Evolutionary conservation across 2,329 filamentous ascomycete genomes (phyloP), one percentile per base, ranked within the genome.

Genomic region (Fusarium torreyae): DNA sequence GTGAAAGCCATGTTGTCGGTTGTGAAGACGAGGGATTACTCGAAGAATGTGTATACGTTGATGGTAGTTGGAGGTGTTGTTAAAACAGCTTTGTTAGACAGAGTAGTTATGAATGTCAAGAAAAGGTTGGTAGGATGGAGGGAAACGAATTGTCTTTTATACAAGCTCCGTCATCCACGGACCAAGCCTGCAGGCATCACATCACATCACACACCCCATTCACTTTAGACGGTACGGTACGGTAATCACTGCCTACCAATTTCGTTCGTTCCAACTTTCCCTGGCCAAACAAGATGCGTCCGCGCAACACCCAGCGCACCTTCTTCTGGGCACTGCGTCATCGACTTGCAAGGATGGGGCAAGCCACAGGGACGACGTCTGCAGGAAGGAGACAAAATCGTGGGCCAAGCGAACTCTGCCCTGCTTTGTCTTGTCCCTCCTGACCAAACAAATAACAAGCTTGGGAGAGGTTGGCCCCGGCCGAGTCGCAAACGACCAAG

Each of bases 1-100:
- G 87, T 89, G 84, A 88, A 86, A 82, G 87, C 77, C 87, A 89
- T 89, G 69, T 58, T 86, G 81, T 64, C 64, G 71, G 66, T 70
- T 66, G 22, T 59, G 24, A 38, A 52, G 53, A 49, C 55, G 66
- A 64, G 46, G 17, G 34, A 18, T 62, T 74, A 50, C 61, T 72
- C 58, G 62, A 33, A 34, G 57, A 15, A 60, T 56, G 45, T 45
- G 54, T 64, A 38, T 52, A 44, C 11, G 15, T 50, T 55, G 13
- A 28, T 49, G 18, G 36, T 51, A 20, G 36, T 63, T 57, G 44
- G 65, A 39, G 52, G 43, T 53, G 57, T 65, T 51, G 48, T 43
- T 46, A 49, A 36, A 48, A 48, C 24, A 53, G 43, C n/a, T 45
- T 48, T 55, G 55, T 65, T 50, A 38, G 11, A 42, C 44, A 56